Evolutionary conservation across 345 rosid genomes (phyloP).

Genomic region (Tarenaya hassleriana): DNA sequence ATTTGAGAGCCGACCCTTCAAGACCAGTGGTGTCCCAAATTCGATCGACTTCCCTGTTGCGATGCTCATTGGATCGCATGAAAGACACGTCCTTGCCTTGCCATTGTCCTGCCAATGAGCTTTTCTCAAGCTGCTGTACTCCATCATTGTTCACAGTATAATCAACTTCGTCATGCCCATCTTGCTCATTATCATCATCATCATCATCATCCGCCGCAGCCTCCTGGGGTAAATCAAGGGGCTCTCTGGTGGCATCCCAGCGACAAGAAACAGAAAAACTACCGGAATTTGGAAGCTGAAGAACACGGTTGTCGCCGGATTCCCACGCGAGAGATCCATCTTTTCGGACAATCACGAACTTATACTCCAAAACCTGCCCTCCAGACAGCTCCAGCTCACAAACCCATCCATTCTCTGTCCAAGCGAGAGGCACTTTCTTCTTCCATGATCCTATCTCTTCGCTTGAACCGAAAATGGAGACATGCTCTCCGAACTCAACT

Average conservation of each 20-base stretch:
- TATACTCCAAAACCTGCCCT: conserved; percentile 54
- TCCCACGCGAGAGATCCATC: conserved; percentile 72
- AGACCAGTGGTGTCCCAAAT: conserved; percentile 78
- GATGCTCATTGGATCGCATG: conserved; percentile 80
- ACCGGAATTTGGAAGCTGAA: conserved; percentile 61
- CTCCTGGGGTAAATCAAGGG: conserved; percentile 42
- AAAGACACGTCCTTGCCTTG: conserved; percentile 72
- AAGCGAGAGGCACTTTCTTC: conserved; percentile 58
- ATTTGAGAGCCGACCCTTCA: conserved; percentile 53
- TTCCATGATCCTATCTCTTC: conserved; percentile 91
- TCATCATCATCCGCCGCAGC: conserved; percentile 30
- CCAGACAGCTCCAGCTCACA: conserved; percentile 53
- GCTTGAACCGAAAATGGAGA: conserved; percentile 64
- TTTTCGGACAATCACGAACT: conserved; percentile 42
- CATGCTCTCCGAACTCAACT: conserved; percentile 71
- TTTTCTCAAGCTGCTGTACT: conserved; percentile 40
- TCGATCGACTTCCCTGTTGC: conserved; percentile 45
- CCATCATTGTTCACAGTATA: conserved; percentile 32
- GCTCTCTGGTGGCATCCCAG: conserved; percentile 65
- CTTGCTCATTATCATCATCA: conserved; percentile 23
- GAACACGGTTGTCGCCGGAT: conserved; percentile 58
- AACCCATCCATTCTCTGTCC: conserved; percentile 89
- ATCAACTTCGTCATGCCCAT: conserved; percentile 22
- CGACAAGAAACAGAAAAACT: conserved; percentile 50
- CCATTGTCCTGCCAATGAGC: conserved; percentile 87